phyloP scores from a whole-genome alignment of 108 stramenopile species.

The Skeletonema potamos region DNA sequence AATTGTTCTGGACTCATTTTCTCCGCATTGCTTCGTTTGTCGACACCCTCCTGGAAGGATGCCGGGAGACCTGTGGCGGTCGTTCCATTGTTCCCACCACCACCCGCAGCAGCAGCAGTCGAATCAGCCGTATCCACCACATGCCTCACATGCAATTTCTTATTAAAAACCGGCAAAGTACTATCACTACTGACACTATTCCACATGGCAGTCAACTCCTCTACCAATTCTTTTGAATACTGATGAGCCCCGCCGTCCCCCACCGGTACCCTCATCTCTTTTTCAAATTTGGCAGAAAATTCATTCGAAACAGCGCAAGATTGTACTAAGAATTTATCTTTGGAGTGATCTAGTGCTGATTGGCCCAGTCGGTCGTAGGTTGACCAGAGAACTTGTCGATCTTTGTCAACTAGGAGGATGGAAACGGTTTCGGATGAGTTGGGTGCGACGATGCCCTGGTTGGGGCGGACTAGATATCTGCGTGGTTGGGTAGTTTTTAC shows the following conservation, averaged over 20 bases:
- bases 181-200: conserved; percentile 49
- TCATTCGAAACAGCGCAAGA: conserved; percentile 57
- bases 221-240: conserved; percentile 60
- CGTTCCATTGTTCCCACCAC: background rate
- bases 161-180: conserved; percentile 58
- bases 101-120: background rate
- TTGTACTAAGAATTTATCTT: conserved; percentile 92
- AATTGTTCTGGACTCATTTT: conserved; percentile 82
- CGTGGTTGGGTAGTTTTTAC: conserved; percentile 93
- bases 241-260: conserved; percentile 36
- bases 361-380: conserved; percentile 88
- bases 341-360: conserved; percentile 88
- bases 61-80: background rate
- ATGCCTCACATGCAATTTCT: conserved; percentile 85
- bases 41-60: conserved; percentile 9
- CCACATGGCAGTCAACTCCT: conserved; percentile 85
- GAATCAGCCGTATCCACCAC: conserved; percentile 33
- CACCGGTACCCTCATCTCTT: conserved; percentile 3
- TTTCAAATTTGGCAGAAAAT: conserved; percentile 45
- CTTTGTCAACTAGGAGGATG: conserved; percentile 89
- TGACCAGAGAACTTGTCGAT: conserved; percentile 78
- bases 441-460: conserved; percentile 87
- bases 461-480: conserved; percentile 89
- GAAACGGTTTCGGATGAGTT: conserved; percentile 70
- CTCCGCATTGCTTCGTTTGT: conserved; percentile 41